phyloP scores from a whole-genome alignment of 768 basidiomycete genomes.

The Tulasnella sp. region DNA sequence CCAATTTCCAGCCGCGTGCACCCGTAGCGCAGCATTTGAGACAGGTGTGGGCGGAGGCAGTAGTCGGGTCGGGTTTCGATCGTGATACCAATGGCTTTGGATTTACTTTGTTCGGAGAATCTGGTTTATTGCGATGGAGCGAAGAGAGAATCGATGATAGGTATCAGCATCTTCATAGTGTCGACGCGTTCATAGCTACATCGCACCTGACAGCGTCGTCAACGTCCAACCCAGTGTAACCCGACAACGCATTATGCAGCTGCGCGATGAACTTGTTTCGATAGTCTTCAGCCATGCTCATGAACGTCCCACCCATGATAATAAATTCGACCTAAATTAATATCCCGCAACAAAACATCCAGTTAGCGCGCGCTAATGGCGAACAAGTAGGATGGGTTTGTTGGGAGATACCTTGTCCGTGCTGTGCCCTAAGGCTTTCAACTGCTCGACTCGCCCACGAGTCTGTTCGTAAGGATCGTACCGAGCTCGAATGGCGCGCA shows the following conservation, averaged over 20 bases:
- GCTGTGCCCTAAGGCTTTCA: slow-evolving; percentile 93
- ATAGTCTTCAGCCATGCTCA: slow-evolving; percentile 99
- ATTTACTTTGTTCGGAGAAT: slow-evolving; percentile 96
- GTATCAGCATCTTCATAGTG: no score
- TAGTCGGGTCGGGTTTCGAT: slow-evolving; percentile 99
- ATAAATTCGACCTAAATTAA: slow-evolving; percentile 76
- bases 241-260: slow-evolving; percentile 94
- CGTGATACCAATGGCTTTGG: slow-evolving; percentile 98
- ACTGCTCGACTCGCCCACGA: slow-evolving; percentile 89
- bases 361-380: no score
- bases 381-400: background rate
- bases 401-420: slow-evolving; percentile 79
- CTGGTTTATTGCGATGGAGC: slow-evolving; percentile 45
- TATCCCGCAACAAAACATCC: background rate
- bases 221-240: slow-evolving; percentile 88
- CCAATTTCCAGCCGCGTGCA: slow-evolving; percentile 98
- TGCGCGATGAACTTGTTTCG: slow-evolving; percentile 92
- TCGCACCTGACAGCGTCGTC: slow-evolving; percentile 89
- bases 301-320: slow-evolving; percentile 98
- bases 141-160: no score
- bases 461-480: slow-evolving; percentile 99
- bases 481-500: slow-evolving; percentile 97
- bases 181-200: slow-evolving; percentile 33
- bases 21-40: slow-evolving; percentile 98
- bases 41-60: slow-evolving; percentile 94